A percentile compares a stretch with the other conserved stretches of the same genome.
These are phyloP conservation scores for Atkinsonella texensis DNA, from an alignment of 2,329 filamentous ascomycete species.

Conservation along the genomic window DNA sequence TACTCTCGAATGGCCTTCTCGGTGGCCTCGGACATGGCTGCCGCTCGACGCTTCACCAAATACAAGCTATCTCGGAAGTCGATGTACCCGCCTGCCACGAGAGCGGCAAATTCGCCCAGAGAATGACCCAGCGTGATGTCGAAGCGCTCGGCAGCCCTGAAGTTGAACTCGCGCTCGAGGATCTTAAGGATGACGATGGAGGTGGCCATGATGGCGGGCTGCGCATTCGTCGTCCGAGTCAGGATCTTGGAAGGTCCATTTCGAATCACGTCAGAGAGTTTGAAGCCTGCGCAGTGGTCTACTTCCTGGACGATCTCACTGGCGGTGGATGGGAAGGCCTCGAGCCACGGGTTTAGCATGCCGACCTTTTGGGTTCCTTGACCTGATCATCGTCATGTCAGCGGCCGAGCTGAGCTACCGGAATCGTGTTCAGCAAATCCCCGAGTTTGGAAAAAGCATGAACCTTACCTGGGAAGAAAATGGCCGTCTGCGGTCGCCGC, in stretches of 20 bases:
- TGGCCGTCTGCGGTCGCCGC: constrained; percentile 37
- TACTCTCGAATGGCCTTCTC: constrained; percentile 49
- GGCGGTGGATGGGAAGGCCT: constrained; percentile 70
- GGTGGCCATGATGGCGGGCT: constrained; percentile 93
- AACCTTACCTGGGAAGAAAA: constrained; percentile 45
- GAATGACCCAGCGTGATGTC: constrained; percentile 85
- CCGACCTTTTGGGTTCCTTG: constrained; percentile 84
- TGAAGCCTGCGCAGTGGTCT: constrained; percentile 62
- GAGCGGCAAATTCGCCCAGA: constrained; percentile 82
- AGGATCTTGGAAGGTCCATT: constrained; percentile 66
- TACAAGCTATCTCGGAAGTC: constrained; percentile 65
- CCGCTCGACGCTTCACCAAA: constrained; percentile 65
- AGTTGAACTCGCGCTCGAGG: constrained; percentile 74
- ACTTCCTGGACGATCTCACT: constrained; percentile 74
- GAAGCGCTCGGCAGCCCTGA: constrained; percentile 55
- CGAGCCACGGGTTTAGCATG: constrained; percentile 77
- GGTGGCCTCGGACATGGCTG: constrained; percentile 73
- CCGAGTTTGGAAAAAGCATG: background rate
- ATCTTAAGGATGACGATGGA: constrained; percentile 82
- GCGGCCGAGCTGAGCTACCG: background rate
- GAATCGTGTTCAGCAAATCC: background rate
- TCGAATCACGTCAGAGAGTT: constrained; percentile 66
- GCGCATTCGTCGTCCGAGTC: constrained; percentile 74
- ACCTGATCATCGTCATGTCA: constrained; percentile 33
- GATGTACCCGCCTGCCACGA: constrained; percentile 75